A percentile compares a stretch with the other conserved stretches of the same genome.
These are phyloP conservation scores for Lachnellula occidentalis DNA, from an alignment of 2,329 filamentous ascomycete species.

Conservation along the genomic window DNA sequence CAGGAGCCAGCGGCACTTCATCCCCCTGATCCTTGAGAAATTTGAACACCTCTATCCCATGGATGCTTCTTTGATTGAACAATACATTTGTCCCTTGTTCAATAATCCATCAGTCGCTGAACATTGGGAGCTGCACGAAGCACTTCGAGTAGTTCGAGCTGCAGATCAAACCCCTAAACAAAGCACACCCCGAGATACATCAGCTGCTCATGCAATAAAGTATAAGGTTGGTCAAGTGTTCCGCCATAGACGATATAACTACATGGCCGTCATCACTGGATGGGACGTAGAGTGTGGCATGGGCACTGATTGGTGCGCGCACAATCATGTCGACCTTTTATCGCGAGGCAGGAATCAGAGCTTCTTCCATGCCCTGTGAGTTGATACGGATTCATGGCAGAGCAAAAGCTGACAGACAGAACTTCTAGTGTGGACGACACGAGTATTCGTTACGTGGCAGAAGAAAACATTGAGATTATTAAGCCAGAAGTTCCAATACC, in stretches of 20 bases:
- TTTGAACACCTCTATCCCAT: conserved; percentile 34
- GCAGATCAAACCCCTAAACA: conserved; percentile 51
- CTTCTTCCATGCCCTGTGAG: conserved; percentile 86
- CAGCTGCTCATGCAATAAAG: conserved; percentile 39
- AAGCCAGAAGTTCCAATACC: conserved; percentile 45
- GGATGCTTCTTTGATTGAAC: conserved; percentile 34
- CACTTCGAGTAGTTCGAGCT: conserved; percentile 49
- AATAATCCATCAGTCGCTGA: conserved; percentile 28
- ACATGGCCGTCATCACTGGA: conserved; percentile 78
- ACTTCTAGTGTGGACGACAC: conserved; percentile 56
- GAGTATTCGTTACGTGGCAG: conserved; percentile 67
- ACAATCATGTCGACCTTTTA: conserved; percentile 57
- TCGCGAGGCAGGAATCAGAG: conserved; percentile 58
- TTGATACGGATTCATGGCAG: conserved; percentile 24
- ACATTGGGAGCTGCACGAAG: conserved; percentile 39
- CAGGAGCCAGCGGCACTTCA: conserved; percentile 28
- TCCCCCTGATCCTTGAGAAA: conserved; percentile 31
- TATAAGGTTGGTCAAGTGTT: conserved; percentile 81
- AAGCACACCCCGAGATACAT: conserved; percentile 29
- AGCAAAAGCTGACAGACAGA: conserved; percentile 23
- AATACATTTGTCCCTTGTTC: conserved; percentile 32
- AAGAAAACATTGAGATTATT: conserved; percentile 73
- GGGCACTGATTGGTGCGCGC: conserved; percentile 55
- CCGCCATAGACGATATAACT: conserved; percentile 72
- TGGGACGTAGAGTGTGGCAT: conserved; percentile 60